Base-by-base conservation (phyloP, 73 alveolate species). In the Paramecium biaurelia region DNA sequence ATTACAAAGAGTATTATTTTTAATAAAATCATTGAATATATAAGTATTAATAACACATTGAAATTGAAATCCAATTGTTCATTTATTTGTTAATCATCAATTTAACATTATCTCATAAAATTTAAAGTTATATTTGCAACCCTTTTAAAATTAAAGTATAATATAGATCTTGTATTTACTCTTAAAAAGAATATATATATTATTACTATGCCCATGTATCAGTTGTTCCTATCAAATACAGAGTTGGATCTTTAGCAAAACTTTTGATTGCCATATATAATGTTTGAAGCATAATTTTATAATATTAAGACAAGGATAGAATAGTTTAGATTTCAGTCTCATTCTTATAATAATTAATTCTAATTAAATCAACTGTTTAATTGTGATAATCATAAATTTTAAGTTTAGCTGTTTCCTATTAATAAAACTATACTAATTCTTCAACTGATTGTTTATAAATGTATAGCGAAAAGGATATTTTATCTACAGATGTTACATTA, bases 71-170 rank as follows among this genome's bases (percentile, higher is more conserved):
- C 84, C 28, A 63, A 63, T 3, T 30, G 24, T 26, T 26, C 1
- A 12, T 63, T 63, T 23, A 63, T 63, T 30, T 23, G 14, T 14
- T 63, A 26, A 63, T 63, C 84, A 63, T 63, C 84, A 1, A 30
- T 12, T 18, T 63, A 63, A 63, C 84, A 63, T 30, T 63, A 5
- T 32, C 10, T 32, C 84, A 63, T 63, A 63, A 63, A 63, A 63
- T 63, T 63, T 24, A 63, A 63, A 63, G 84, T 63, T 3, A 63
- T 63, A 63, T 63, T 63, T 63, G 84, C 41, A 26, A 63, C 84
- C 21, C 84, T 26, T 32, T 63, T 63, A 6, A 63, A 63, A 7
- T 63, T 63, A 32, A 63, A 63, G 28, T 63, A 63, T 32, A 63
- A 63, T 5, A 63, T 63, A 63, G 84, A 63, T 63, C 84, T 63